Evolutionary conservation across 2,329 filamentous ascomycete genomes (phyloP), one percentile per base, ranked within the genome.

Genomic region (Ilyonectria robusta): DNA sequence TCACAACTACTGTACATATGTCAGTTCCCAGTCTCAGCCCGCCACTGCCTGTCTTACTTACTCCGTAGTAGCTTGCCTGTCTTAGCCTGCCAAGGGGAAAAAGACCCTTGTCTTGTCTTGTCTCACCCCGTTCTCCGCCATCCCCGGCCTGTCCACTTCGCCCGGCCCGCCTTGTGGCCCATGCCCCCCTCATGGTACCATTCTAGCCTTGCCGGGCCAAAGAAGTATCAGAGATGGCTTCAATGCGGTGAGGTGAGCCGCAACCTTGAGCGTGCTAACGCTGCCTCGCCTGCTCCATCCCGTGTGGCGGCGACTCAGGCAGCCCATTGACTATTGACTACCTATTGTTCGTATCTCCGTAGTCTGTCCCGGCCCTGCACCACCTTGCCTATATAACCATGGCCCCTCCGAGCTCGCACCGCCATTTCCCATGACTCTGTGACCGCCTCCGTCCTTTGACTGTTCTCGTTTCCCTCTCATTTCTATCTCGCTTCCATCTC

Each of bases 321-420:
- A 62, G 59, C 48, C 51, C 26, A 19, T 15, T 53, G 23, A 10
- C 33, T 29, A 19, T 15, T 53, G 23, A 10, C 33, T 29, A 50
- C 53, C 42, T 31, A 11, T 33, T 10, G 21, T 29, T 42, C 17
- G 17, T 17, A 21, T 29, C 10, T n/a, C 59, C 48, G 37, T 54
- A 26, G 26, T 33, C 48, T n/a, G 53, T 9, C 37, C 23, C 26
- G 23, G 26, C 26, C 17, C 21, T 47, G 26, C 23, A 2, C 26
- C 23, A 2, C 26, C 35, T 31, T 59, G 57, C 53, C 29, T 59
- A 61, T 67, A 65, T 65, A 60, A 44, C 47, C 19, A 57, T 67
- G 57, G n/a, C 62, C 50, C 53, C 40, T 50, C 58, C 65, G 48
- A 59, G 42, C 35, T 40, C 56, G 55, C 53, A 48, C 15, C 19